These are phyloP conservation scores for Debaryomyces singareniensis DNA, from an alignment of 1,139 yeast genomes.

Conservation along the genomic window DNA sequence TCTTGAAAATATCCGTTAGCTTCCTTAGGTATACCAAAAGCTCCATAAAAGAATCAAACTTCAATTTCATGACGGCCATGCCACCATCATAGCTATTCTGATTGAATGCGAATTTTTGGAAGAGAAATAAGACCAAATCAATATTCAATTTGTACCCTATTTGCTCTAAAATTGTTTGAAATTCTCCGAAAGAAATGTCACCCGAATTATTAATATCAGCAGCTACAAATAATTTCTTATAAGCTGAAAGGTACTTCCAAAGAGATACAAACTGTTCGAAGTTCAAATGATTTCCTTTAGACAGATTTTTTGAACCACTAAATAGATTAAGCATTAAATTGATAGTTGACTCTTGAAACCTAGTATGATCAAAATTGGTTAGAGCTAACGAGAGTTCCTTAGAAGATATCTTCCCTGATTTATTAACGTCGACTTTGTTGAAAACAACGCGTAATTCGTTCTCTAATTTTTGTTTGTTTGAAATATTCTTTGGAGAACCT, in stretches of 20 bases:
- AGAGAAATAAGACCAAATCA: constrained; percentile 56
- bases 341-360: constrained; percentile 59
- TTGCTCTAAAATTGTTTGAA: constrained; percentile 58
- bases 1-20: constrained; percentile 73
- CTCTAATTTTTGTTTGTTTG: constrained; percentile 36
- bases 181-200: constrained; percentile 62
- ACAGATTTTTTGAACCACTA: constrained; percentile 34
- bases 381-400: constrained; percentile 57
- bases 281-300: constrained; percentile 36
- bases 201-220: constrained; percentile 60
- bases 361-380: constrained; percentile 58
- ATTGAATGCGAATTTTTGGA: constrained; percentile 49
- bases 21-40: constrained; percentile 70
- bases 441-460: constrained; percentile 48
- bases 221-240: constrained; percentile 59
- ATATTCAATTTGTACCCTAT: constrained; percentile 65
- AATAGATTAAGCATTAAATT: constrained; percentile 62
- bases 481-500: constrained; percentile 5
- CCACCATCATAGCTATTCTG: constrained; percentile 21
- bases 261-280: constrained; percentile 66
- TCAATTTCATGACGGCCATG: constrained; percentile 47
- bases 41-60: constrained; percentile 81
- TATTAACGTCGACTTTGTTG: constrained; percentile 48
- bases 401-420: constrained; percentile 53
- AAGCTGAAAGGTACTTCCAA: constrained; percentile 70